Conservation (phyloP, 805 yeast species). For the Diddensiella transvaalensis region DNA sequence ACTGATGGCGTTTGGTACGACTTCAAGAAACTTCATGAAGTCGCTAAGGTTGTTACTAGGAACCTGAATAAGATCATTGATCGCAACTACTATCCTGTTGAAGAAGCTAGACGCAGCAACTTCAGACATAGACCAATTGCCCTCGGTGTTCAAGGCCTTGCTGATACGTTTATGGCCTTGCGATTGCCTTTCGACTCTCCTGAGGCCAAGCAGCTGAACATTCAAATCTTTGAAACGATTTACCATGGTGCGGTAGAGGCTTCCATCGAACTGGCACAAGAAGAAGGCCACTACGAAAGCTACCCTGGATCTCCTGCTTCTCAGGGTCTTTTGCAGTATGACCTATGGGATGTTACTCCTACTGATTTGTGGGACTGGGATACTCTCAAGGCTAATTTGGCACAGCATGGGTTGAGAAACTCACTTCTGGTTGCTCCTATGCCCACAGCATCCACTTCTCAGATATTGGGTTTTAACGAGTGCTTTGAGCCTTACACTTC, state of each 20-base stretch:
- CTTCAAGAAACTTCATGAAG: constrained; percentile 64
- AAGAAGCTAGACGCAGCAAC: constrained; percentile 65
- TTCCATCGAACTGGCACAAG: constrained; percentile 70
- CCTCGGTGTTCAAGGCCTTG: constrained; percentile 91
- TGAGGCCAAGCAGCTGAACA: constrained; percentile 67
- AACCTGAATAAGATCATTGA: constrained; percentile 82
- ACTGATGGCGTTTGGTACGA: constrained; percentile 51
- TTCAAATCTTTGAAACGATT: constrained; percentile 85
- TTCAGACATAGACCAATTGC: constrained; percentile 83
- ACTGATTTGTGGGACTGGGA: constrained; percentile 81
- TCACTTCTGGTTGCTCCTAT: constrained; percentile 86
- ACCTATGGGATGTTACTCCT: constrained; percentile 76
- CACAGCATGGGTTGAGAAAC: constrained; percentile 67
- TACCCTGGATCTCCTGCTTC: constrained; percentile 85
- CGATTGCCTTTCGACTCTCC: constrained; percentile 77
- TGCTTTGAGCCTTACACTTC: constrained; percentile 94
- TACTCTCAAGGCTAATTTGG: constrained; percentile 51
- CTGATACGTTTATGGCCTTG: constrained; percentile 74
- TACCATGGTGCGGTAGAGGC: constrained; percentile 88
- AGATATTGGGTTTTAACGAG: constrained; percentile 85
- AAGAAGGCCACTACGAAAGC: constrained; percentile 64
- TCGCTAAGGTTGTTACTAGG: constrained; percentile 66
- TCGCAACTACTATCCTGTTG: constrained; percentile 74
- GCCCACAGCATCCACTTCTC: constrained; percentile 98
- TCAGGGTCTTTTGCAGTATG: constrained; percentile 75